Evolutionary conservation across 2,329 filamentous ascomycete species (phyloP).

Genomic region (Aspergillus ochraceoroseus): DNA sequence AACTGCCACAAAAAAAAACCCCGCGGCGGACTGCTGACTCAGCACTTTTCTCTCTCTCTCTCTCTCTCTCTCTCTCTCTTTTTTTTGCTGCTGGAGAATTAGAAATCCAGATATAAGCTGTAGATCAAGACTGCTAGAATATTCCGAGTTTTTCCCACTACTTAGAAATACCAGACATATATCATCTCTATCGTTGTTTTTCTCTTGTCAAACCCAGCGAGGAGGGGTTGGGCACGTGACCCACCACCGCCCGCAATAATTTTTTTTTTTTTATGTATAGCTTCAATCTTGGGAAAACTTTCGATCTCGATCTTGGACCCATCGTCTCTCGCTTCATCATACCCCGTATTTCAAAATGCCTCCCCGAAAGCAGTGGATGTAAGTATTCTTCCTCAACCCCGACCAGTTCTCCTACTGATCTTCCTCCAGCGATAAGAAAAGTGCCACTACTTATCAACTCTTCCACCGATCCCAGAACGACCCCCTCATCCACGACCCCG

Average conservation of each 20-base stretch:
- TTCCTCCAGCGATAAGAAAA: slow-evolving; percentile 72
- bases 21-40: slow-evolving; percentile 29
- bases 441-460: slow-evolving; percentile 85
- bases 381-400: slow-evolving; percentile 29
- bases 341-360: slow-evolving; percentile 57
- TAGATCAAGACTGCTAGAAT: neutral
- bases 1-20: slow-evolving; percentile 18
- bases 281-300: slow-evolving; percentile 8
- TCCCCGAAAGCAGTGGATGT: slow-evolving; percentile 70
- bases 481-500: slow-evolving; percentile 87
- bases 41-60: slow-evolving; percentile 11
- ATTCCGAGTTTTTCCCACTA: neutral
- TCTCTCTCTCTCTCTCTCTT: too few species aligned
- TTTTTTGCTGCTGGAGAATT: neutral
- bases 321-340: slow-evolving; percentile 20
- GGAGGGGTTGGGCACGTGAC: slow-evolving; percentile 14
- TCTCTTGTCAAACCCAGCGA: neutral
- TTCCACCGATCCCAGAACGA: slow-evolving; percentile 97
- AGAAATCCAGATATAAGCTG: neutral
- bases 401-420: slow-evolving; percentile 9
- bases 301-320: neutral
- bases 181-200: neutral
- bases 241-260: slow-evolving; percentile 12
- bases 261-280: slow-evolving; percentile 12
- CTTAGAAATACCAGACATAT: neutral